Base-by-base conservation (phyloP, 768 basidiomycete genomes). In the Bullera alba region DNA sequence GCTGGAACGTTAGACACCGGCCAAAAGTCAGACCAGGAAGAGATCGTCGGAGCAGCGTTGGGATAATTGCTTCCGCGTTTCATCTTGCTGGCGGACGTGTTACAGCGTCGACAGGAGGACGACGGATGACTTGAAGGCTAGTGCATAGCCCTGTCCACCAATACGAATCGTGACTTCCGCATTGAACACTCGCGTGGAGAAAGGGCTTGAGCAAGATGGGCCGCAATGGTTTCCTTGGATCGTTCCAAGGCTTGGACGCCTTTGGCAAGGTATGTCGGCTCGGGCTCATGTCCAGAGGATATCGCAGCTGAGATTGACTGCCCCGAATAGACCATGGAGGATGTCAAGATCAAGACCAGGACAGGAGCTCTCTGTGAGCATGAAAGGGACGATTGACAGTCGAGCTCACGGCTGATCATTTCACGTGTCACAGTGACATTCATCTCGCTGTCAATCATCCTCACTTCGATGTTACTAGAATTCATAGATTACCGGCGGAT, bases 291-390 rank as follows among this genome's bases (percentile, higher is more conserved):
- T 22, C 34, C 26, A 7, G 22, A 3, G 15, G 28, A 3, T 3
- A 7, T 15, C 36, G 16, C 7, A 17, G 10, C 2, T 34, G 37
- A 22, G 10, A 5, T 35, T 10, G 17, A 50, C 29, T 46, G 47
- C 50, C 34, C n/a, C 5, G 5, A 17, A 27, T 63, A 99, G 93
- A 99, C 95, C 30, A 88, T 88, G 73, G 95, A 97, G 70, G 95
- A 99, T 78, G 95, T 99, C 57, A 97, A 97, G 77, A 88, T 99
- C 75, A 91, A 91, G 79, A 97, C 95, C 28, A 82, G 91, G 51
- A 89, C 87, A 39, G 92, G 87, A 60, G 93, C 87, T 59, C 77
- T 91, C 62, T 77, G 91, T 93, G 61, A 73, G 87, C 76, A n/a
- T 42, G 17, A 22, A 1, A n/a, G 17, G 6, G 12, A 29, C 29